Evolutionary conservation across 2,329 filamentous ascomycete genomes (phyloP).

Genomic region (Trichophyton schoenleinii): DNA sequence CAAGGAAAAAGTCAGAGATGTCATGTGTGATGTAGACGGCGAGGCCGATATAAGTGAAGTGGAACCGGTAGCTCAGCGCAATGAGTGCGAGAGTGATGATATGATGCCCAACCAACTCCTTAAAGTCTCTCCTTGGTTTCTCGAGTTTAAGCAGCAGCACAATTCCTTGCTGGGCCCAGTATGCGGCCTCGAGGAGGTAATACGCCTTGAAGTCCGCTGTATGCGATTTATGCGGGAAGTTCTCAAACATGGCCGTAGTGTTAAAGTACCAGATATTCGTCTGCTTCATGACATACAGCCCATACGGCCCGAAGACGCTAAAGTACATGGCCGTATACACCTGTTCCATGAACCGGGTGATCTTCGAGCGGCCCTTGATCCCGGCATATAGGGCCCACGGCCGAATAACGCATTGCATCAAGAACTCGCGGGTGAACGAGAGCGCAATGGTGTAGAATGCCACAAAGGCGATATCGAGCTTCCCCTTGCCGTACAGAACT

Average conservation of each 20-base stretch:
- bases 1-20: conserved; percentile 89
- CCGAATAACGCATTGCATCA: conserved; percentile 81
- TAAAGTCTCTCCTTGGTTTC: conserved; percentile 89
- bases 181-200: conserved; percentile 85
- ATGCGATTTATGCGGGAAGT: conserved; percentile 71
- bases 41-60: conserved; percentile 90
- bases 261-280: conserved; percentile 97
- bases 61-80: conserved; percentile 78
- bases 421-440: conserved; percentile 86
- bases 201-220: conserved; percentile 82
- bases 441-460: conserved; percentile 80
- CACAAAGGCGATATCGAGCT: conserved; percentile 74
- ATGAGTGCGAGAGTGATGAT: conserved; percentile 80
- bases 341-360: conserved; percentile 90
- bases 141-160: conserved; percentile 77
- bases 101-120: conserved; percentile 83
- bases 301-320: conserved; percentile 64
- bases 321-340: conserved; percentile 92
- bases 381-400: conserved; percentile 60
- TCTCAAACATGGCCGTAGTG: conserved; percentile 77
- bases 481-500: conserved; percentile 77
- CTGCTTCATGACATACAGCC: conserved; percentile 78
- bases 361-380: conserved; percentile 62
- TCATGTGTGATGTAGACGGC: conserved; percentile 93
- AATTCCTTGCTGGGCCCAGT: conserved; percentile 91